Conservation (phyloP, 2,329 filamentous ascomycete genomes). For the Fusarium gaditjirri region DNA sequence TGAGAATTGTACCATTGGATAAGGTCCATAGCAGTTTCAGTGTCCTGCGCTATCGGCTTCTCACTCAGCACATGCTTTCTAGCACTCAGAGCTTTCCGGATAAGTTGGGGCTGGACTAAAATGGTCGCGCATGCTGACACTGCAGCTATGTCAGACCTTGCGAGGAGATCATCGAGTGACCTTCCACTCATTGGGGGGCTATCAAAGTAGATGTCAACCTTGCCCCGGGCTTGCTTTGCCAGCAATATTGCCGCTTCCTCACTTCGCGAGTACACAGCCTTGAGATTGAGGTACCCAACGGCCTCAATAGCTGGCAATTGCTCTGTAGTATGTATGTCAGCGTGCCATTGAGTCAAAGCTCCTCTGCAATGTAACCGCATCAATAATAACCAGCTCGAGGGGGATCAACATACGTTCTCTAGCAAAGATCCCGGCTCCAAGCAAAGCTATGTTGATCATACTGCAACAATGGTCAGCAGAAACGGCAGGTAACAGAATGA, state of each 20-base stretch:
- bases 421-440: slow-evolving; percentile 1
- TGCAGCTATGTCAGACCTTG: neutral
- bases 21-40: neutral
- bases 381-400: neutral
- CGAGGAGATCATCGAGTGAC: neutral
- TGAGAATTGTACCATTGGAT: slow-evolving; percentile 8
- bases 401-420: neutral
- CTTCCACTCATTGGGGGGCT: neutral
- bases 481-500: neutral
- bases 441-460: neutral
- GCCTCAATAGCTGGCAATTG: slow-evolving; percentile 2
- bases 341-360: neutral
- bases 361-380: neutral
- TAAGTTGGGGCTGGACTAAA: neutral
- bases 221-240: neutral
- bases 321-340: neutral
- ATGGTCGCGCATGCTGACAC: neutral
- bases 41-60: neutral
- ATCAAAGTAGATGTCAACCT: neutral
- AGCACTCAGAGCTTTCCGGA: neutral
- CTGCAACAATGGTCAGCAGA: neutral
- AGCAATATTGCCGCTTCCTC: neutral
- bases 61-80: slow-evolving; percentile 2
- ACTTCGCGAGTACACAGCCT: neutral
- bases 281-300: neutral